Percentiles rank a stretch among this genome's conserved stretches.
Evolutionary conservation across 1,139 yeast genomes (phyloP).

Genomic region (Entelexis paramagnoliae): DNA sequence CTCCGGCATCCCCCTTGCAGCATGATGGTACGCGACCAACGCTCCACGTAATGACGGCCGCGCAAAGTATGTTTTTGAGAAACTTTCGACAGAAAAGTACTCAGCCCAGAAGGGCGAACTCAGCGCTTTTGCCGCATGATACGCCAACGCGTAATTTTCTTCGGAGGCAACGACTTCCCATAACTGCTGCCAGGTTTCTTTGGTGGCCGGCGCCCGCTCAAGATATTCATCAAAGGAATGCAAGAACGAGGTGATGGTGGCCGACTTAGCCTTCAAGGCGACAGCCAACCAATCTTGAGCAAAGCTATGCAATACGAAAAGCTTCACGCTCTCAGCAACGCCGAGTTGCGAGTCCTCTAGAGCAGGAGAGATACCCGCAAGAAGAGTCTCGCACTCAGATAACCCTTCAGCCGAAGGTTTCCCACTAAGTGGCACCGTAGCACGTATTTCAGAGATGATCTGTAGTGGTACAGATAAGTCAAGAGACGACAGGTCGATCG

Average conservation of each 20-base stretch:
- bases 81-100: not conserved
- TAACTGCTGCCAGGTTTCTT: not conserved
- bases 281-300: not conserved
- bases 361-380: not conserved
- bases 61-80: not conserved
- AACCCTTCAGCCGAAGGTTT: not conserved
- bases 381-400: not conserved
- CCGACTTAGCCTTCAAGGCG: not conserved
- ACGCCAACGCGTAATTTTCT: constrained; percentile 5
- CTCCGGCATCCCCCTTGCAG: not conserved
- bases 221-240: not conserved
- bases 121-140: constrained; percentile 12
- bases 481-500: not conserved
- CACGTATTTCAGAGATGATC: not conserved
- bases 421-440: not conserved
- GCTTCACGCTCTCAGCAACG: not conserved
- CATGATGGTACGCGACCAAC: constrained; percentile 6
- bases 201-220: not conserved
- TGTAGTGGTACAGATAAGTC: constrained; percentile 9
- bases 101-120: not conserved
- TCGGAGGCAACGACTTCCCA: constrained; percentile 2
- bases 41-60: constrained; percentile 12
- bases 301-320: not conserved
- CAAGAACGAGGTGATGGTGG: not conserved
- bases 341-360: not conserved